Conservation (phyloP, 192 early-diverging fungal genomes). For the Cetraspora pellucida region DNA sequence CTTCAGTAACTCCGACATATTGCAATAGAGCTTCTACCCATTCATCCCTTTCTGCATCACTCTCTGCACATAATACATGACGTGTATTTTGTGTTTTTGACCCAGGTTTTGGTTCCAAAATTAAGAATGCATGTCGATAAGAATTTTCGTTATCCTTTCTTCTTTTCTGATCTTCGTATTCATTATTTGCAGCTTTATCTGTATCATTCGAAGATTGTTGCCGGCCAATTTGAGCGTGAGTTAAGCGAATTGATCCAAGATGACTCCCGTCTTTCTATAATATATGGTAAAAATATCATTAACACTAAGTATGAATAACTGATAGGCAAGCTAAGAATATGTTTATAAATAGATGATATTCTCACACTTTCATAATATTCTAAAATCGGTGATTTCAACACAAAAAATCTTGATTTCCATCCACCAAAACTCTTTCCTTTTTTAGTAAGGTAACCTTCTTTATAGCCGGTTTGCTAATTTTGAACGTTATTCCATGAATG, state of each 20-base stretch:
- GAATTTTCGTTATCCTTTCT: slow-evolving; percentile 60
- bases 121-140: slow-evolving; percentile 83
- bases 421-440: slow-evolving; percentile 97
- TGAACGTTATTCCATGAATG: too few relatives aligned
- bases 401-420: slow-evolving; percentile 92
- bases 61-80: slow-evolving; percentile 87
- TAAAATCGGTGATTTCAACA: slow-evolving; percentile 64
- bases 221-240: slow-evolving; percentile 74
- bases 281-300: slow-evolving; percentile 20
- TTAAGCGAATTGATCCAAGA: slow-evolving; percentile 73
- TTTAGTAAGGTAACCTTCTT: slow-evolving; percentile 89
- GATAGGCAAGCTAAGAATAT: not conserved
- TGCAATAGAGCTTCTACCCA: slow-evolving; percentile 79
- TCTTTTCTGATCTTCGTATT: too few relatives aligned
- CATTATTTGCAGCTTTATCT: too few relatives aligned
- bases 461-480: slow-evolving; percentile 55
- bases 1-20: slow-evolving; percentile 43
- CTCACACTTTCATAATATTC: slow-evolving; percentile 83
- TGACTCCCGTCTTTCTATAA: slow-evolving; percentile 70
- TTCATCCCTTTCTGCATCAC: slow-evolving; percentile 86
- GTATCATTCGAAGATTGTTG: slow-evolving; percentile 44
- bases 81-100: slow-evolving; percentile 50
- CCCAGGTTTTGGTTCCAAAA: slow-evolving; percentile 75
- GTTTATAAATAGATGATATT: not conserved
- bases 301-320: not conserved